phyloP scores from a whole-genome alignment of 192 early-diverging fungal genomes.

The Anaeromyces robustus region DNA sequence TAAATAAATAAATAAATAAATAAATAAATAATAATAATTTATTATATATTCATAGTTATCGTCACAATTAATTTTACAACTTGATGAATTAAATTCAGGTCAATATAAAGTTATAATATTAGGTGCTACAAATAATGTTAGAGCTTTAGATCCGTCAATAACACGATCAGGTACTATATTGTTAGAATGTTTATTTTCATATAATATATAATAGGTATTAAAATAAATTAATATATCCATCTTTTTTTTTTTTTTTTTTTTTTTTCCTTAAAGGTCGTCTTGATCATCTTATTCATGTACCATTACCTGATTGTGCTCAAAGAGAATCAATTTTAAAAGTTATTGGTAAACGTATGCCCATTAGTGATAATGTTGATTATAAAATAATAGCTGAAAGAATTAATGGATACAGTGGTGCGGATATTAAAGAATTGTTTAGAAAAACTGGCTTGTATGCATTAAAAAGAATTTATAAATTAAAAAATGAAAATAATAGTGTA shows the following conservation, averaged over 20 bases:
- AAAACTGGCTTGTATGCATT: background rate
- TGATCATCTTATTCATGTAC: background rate
- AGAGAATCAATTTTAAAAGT: background rate
- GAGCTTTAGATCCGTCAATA: background rate
- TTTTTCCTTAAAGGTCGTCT: background rate
- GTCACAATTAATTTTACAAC: background rate
- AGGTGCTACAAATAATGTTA: background rate
- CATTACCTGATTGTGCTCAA: background rate
- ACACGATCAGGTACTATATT: background rate
- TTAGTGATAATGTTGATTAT: background rate
- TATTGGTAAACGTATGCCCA: background rate
- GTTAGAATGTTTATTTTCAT: too few relatives aligned
- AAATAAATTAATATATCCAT: too few relatives aligned
- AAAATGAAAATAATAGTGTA: background rate
- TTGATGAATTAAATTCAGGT: background rate
- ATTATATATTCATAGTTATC: background rate
- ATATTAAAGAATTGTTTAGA: background rate
- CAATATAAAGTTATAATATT: background rate
- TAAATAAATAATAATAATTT: background rate
- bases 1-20: too few relatives aligned
- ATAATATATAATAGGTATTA: too few relatives aligned
- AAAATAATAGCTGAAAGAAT: background rate
- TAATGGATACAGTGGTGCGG: background rate
- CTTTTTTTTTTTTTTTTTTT: too few relatives aligned
- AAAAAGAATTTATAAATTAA: background rate